Conservation (phyloP, 2,329 filamentous ascomycete species). For the Claviceps spartinae region DNA sequence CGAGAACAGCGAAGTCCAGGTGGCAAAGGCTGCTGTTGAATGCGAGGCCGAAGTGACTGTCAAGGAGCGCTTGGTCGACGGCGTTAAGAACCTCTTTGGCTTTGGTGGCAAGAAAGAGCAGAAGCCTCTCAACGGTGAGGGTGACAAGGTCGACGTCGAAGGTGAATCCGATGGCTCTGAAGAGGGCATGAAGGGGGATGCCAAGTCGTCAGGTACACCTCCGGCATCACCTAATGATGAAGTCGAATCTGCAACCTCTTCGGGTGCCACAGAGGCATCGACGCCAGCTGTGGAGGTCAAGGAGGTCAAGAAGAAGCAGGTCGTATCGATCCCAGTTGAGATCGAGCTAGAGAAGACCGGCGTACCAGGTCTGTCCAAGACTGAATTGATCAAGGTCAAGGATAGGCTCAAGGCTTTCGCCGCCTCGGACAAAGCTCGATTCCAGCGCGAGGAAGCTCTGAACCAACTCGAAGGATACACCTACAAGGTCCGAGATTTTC, state of each 20-base stretch:
- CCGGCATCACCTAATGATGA: slow-evolving; percentile 3
- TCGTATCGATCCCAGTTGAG: slow-evolving; percentile 40
- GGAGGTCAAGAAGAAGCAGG: slow-evolving; percentile 45
- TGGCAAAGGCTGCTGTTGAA: slow-evolving; percentile 63
- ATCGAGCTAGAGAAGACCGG: slow-evolving; percentile 37
- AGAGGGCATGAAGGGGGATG: slow-evolving; percentile 30
- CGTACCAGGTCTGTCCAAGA: slow-evolving; percentile 33
- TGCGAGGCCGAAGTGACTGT: slow-evolving; percentile 65
- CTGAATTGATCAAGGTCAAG: slow-evolving; percentile 39
- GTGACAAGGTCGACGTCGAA: slow-evolving; percentile 27
- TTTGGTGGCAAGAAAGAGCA: slow-evolving; percentile 79
- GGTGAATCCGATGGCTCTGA: slow-evolving; percentile 20
- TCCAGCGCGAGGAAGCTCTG: slow-evolving; percentile 68
- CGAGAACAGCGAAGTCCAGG: slow-evolving; percentile 66
- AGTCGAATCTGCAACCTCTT: slow-evolving; percentile 14
- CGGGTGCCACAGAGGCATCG: slow-evolving; percentile 26
- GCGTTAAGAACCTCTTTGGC: slow-evolving; percentile 91
- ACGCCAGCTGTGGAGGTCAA: slow-evolving; percentile 32
- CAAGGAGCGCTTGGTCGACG: slow-evolving; percentile 76
- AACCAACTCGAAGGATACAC: slow-evolving; percentile 92
- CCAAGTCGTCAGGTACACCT: slow-evolving; percentile 14
- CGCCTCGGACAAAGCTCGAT: slow-evolving; percentile 64
- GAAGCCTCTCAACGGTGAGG: slow-evolving; percentile 56
- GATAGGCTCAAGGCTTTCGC: slow-evolving; percentile 75
- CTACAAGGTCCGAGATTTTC: slow-evolving; percentile 72